Conservation (phyloP, 2,329 filamentous ascomycete genomes). For the Beauveria brongniartii region DNA sequence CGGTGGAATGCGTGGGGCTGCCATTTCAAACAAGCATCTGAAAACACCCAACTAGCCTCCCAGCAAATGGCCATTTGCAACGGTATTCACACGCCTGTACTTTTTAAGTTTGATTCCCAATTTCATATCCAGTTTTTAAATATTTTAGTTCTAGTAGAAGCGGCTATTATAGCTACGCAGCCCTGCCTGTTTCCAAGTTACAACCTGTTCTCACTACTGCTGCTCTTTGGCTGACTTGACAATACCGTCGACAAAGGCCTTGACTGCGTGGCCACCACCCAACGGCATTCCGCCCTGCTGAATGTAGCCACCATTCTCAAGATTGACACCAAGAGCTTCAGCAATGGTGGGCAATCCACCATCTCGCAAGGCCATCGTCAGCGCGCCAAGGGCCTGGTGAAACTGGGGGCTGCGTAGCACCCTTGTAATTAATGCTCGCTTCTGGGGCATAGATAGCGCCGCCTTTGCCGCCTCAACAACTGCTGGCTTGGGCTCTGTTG, state of each 20-base stretch:
- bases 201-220: conserved; percentile 15
- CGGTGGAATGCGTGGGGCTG: conserved; percentile 5
- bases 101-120: neutral
- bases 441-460: conserved; percentile 65
- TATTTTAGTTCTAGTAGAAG: neutral
- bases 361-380: conserved; percentile 83
- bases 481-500: conserved; percentile 59
- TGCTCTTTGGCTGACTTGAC: conserved; percentile 66
- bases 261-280: conserved; percentile 79
- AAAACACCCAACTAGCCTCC: neutral
- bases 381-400: conserved; percentile 71
- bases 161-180: neutral
- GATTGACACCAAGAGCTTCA: conserved; percentile 71
- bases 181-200: neutral
- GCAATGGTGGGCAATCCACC: conserved; percentile 85
- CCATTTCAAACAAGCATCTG: neutral
- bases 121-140: neutral
- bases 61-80: neutral
- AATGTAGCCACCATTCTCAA: conserved; percentile 79
- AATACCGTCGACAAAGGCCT: conserved; percentile 85
- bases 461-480: conserved; percentile 65
- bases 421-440: conserved; percentile 70
- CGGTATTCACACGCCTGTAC: neutral
- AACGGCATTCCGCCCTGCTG: conserved; percentile 72
- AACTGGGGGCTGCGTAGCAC: conserved; percentile 89